Percentiles rank a stretch among this genome's conserved stretches.
Evolutionary conservation across 1,139 yeast genomes (phyloP).

Genomic region (Groenewaldozyma auringiensis): DNA sequence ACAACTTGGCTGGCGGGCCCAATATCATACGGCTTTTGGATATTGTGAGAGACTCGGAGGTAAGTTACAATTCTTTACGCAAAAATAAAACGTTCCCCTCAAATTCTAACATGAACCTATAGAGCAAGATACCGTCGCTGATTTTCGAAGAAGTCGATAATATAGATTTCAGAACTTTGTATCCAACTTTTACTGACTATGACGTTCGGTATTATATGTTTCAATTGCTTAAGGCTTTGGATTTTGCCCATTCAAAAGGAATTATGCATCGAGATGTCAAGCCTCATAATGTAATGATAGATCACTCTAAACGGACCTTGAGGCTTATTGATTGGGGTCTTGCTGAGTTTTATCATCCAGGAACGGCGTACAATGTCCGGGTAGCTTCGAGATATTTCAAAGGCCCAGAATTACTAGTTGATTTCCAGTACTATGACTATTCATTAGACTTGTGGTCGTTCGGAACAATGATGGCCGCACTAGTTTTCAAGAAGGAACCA

Average conservation of each 20-base stretch:
- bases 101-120: background rate
- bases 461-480: constrained; percentile 95
- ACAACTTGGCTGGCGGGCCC: constrained; percentile 73
- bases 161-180: constrained; percentile 76
- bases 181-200: constrained; percentile 68
- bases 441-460: constrained; percentile 90
- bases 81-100: background rate
- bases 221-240: constrained; percentile 75
- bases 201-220: constrained; percentile 83
- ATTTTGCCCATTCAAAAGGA: constrained; percentile 89
- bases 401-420: constrained; percentile 88
- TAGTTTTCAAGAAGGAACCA: constrained; percentile 92
- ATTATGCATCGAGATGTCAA: constrained; percentile 96
- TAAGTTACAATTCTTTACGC: constrained; percentile 5
- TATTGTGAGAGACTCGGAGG: constrained; percentile 70
- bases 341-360: constrained; percentile 90
- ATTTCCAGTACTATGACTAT: constrained; percentile 81
- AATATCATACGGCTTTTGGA: constrained; percentile 71
- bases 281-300: constrained; percentile 96
- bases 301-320: constrained; percentile 56
- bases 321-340: constrained; percentile 94
- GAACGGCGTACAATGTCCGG: constrained; percentile 85
- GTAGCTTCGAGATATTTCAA: constrained; percentile 93
- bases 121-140: constrained; percentile 82
- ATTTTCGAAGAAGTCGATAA: constrained; percentile 82